Base-by-base conservation (phyloP, 1,284 basidiomycete species). In the Heterobasidion parviporum region DNA sequence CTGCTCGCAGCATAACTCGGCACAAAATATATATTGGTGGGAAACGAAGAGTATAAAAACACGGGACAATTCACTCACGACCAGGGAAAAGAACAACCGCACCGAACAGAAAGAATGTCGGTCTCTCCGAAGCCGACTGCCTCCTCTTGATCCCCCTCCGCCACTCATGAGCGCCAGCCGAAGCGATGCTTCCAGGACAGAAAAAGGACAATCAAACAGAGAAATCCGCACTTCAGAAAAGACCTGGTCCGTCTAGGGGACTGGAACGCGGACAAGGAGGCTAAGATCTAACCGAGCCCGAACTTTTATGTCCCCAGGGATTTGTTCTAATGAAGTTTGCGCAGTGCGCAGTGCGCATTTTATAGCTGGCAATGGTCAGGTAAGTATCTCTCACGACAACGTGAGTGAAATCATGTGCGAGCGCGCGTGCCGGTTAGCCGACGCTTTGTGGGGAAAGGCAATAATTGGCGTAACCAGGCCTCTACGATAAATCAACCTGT, bases 251-350 rank as follows among this genome's bases (percentile, higher is more conserved):
- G 45, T 89, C 78, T 89, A 75, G 88, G 79, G 81, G 85, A 90
- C 88, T 86, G 87, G 87, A 90, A 90, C 87, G 87, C 87, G 87
- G 85, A 81, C 87, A 80, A 81, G 86, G 81, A 88, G 79, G 79
- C 82, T 83, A 79, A 78, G 71, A 82, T 80, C 80, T 84, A 73
- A 72, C 83, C 87, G 67, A 78, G 87, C 78, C 85, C 87, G 87
- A 90, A 90, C 88, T 90, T 87, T 87, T 81, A 68, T 82, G 87
- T 90, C 86, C 83, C 78, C 86, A 77, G 57, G 72, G 74, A 48
- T 48, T 85, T 83, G 80, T 85, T 83, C 77, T 45, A 65, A 63
- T 63, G 61, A 66, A 56, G 15, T 61, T 68, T 63, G 52, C 67
- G 66, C 56, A 52, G 16, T 33, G 38, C n/a, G 6, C 10, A n/a